Evolutionary conservation across 108 stramenopile species (phyloP).

Genomic region (Skeletonema marinoi): DNA sequence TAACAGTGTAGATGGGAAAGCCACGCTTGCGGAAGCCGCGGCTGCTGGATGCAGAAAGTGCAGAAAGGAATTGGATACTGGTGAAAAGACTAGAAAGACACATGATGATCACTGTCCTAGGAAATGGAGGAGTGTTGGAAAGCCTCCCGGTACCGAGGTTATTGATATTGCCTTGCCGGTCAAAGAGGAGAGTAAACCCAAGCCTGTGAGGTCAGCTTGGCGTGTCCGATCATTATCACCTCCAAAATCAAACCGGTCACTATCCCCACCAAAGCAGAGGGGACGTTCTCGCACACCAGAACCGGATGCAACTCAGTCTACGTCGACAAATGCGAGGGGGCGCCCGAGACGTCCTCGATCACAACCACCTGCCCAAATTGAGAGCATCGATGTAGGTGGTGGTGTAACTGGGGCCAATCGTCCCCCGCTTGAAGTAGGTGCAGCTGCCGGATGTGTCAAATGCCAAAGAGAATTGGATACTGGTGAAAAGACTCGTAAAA

Average conservation of each 20-base stretch:
- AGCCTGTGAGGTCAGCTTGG: neutral
- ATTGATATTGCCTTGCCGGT: neutral
- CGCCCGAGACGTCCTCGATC: constrained; percentile 1
- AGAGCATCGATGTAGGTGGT: neutral
- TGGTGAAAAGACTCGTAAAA: constrained; percentile 28
- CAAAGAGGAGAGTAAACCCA: constrained; percentile 2
- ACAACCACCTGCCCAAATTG: neutral
- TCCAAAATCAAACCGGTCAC: neutral
- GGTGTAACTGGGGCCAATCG: neutral
- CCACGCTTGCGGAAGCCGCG: constrained; percentile 15
- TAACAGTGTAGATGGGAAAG: constrained; percentile 19
- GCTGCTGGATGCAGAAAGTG: constrained; percentile 29
- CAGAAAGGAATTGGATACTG: constrained; percentile 20
- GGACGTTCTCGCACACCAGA: neutral
- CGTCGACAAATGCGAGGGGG: neutral
- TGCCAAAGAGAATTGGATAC: constrained; percentile 22
- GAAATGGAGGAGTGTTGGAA: constrained; percentile 28
- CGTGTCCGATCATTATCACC: neutral
- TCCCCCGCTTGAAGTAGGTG: constrained; percentile 19
- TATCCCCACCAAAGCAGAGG: neutral
- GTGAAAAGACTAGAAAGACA: constrained; percentile 14
- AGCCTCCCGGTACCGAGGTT: constrained; percentile 5
- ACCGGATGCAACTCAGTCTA: neutral
- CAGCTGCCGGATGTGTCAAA: constrained; percentile 24
- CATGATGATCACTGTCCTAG: constrained; percentile 25